Percentiles rank a stretch among this genome's conserved stretches.
Conservation (phyloP, 2,329 filamentous ascomycete species). For the Calonectria montana region DNA sequence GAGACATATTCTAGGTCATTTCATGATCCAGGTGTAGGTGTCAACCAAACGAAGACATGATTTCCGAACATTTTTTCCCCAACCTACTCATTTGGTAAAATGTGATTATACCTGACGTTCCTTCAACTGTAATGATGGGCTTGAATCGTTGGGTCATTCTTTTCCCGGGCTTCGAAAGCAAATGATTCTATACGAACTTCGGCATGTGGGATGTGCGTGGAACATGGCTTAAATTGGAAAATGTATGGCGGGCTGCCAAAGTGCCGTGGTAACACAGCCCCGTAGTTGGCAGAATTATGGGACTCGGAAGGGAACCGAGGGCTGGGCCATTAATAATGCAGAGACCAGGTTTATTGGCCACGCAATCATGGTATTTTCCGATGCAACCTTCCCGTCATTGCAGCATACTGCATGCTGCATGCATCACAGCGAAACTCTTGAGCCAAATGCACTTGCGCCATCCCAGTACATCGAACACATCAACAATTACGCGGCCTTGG, state of each 20-base stretch:
- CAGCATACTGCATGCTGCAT: no score
- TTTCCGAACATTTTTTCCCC: no score
- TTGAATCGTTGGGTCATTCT: background rate
- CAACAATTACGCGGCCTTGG: background rate
- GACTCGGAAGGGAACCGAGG: background rate
- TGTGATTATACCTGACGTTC: background rate
- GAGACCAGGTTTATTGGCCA: background rate
- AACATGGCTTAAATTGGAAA: background rate
- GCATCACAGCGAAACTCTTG: background rate
- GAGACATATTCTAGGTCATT: no score
- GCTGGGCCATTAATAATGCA: background rate
- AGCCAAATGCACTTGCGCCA: background rate
- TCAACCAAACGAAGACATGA: no score
- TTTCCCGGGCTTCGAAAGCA: background rate
- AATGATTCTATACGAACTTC: background rate
- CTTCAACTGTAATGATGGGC: background rate
- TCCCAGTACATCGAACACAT: background rate
- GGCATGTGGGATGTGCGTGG: background rate
- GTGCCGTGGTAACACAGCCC: background rate
- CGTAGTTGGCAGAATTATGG: background rate
- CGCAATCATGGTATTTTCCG: background rate
- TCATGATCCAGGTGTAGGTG: no score
- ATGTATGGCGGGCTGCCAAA: background rate
- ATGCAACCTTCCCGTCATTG: background rate
- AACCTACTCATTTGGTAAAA: no score